Conservation (phyloP, 2,329 filamentous ascomycete genomes). For the Lasiodiplodia hormozganensis region DNA sequence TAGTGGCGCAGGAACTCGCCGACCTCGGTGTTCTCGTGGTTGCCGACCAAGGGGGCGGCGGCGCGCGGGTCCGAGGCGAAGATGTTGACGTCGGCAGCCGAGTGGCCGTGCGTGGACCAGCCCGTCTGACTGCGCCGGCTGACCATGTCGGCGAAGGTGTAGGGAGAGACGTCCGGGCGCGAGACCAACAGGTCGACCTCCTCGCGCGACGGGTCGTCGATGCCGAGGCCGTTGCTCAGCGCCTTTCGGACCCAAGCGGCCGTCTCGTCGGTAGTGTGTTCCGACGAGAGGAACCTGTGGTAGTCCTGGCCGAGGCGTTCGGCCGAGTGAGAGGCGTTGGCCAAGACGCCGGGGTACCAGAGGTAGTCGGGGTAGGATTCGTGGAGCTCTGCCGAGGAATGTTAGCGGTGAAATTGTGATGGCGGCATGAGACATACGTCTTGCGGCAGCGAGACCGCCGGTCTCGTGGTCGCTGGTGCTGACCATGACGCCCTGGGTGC, state of each 20-base stretch:
- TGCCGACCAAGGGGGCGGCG: constrained; percentile 73
- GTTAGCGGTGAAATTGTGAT: background rate
- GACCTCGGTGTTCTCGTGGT: constrained; percentile 94
- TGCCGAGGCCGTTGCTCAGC: constrained; percentile 74
- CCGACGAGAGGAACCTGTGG: constrained; percentile 59
- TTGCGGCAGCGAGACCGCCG: constrained; percentile 81
- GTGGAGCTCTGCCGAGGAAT: constrained; percentile 57
- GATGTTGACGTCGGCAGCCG: constrained; percentile 92
- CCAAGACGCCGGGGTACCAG: constrained; percentile 85
- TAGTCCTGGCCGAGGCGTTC: constrained; percentile 73
- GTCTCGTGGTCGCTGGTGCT: constrained; percentile 97
- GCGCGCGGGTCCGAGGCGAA: constrained; percentile 77
- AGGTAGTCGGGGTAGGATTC: constrained; percentile 69
- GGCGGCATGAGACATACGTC: constrained; percentile 61
- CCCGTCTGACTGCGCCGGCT: constrained; percentile 87
- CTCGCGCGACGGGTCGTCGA: constrained; percentile 72
- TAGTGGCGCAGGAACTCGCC: constrained; percentile 82
- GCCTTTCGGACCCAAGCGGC: constrained; percentile 72
- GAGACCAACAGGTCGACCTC: constrained; percentile 74
- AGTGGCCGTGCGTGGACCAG: constrained; percentile 83
- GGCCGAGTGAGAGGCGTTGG: constrained; percentile 77
- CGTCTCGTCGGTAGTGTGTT: constrained; percentile 41
- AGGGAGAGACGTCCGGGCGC: constrained; percentile 62
- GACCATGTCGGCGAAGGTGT: constrained; percentile 81
- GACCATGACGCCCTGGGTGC: constrained; percentile 80